phyloP scores from a whole-genome alignment of 371 early-diverging fungal genomes.

The Basidiobolus heterosporus region DNA sequence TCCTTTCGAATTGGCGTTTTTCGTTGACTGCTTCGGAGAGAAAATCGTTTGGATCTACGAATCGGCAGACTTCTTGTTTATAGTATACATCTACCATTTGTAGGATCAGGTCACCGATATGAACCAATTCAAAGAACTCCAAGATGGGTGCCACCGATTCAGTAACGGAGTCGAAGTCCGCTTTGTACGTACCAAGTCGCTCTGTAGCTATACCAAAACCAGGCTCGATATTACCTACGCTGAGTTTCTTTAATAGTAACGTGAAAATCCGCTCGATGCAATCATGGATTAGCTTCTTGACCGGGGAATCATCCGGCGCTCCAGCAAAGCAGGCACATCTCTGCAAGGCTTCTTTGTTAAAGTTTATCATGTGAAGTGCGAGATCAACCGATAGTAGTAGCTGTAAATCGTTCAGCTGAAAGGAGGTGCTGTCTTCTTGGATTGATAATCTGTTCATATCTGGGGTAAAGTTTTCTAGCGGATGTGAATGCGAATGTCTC shows the following conservation, averaged over 20 bases:
- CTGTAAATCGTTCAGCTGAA: conserved; percentile 33
- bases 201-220: conserved; percentile 49
- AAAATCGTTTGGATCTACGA: conserved; percentile 72
- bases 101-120: conserved; percentile 68
- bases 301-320: neutral
- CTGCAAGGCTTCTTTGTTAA: conserved; percentile 60
- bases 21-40: conserved; percentile 66
- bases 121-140: conserved; percentile 75
- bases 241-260: conserved; percentile 34
- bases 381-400: conserved; percentile 57
- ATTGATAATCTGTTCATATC: neutral
- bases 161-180: conserved; percentile 14
- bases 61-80: conserved; percentile 51
- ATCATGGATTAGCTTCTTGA: conserved; percentile 15
- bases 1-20: conserved; percentile 61
- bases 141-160: conserved; percentile 32
- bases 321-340: conserved; percentile 43
- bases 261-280: conserved; percentile 47
- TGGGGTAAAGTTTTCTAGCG: neutral
- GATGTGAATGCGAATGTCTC: neutral
- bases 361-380: conserved; percentile 57
- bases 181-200: conserved; percentile 30
- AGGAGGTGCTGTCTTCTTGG: conserved; percentile 6
- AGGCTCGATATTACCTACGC: conserved; percentile 45
- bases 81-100: conserved; percentile 81